Percentiles rank a stretch among this genome's conserved stretches.
phyloP scores from a whole-genome alignment of 495 filamentous ascomycete genomes.

The Platismatia glauca region DNA sequence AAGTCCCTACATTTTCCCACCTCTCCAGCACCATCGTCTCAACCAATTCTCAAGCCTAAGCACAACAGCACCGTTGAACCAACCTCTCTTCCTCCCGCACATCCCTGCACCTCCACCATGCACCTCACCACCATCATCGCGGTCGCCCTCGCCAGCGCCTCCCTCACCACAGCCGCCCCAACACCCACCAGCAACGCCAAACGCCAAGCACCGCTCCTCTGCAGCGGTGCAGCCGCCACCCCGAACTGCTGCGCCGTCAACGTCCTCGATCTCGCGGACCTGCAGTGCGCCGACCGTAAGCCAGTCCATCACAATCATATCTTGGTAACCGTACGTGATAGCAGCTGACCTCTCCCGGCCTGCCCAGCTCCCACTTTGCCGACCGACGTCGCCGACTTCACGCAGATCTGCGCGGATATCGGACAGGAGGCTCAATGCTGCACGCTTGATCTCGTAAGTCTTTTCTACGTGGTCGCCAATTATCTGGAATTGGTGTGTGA shows the following conservation, averaged over 20 bases:
- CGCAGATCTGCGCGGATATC: background rate
- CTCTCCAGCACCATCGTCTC: background rate
- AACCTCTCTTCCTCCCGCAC: background rate
- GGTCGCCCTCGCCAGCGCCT: background rate
- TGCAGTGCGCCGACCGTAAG: background rate
- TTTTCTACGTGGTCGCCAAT: too few species aligned
- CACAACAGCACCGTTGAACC: background rate
- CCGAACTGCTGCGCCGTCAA: constrained; percentile 1
- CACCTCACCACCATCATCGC: background rate
- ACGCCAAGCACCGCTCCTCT: background rate
- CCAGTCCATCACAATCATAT: too few species aligned
- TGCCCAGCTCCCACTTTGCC: background rate
- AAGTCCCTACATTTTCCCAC: background rate
- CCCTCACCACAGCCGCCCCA: background rate
- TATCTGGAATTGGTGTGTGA: too few species aligned
- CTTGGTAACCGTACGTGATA: too few species aligned
- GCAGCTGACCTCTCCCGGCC: too few species aligned
- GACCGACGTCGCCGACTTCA: background rate
- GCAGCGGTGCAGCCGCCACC: background rate
- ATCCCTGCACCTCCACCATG: background rate
- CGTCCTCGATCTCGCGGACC: background rate
- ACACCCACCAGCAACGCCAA: background rate
- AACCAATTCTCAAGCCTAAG: background rate
- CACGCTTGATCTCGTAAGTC: background rate
- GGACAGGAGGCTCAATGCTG: constrained; percentile 5